Base-by-base conservation (phyloP, 352 stramenopile genomes). In the Peronospora belbahrii region DNA sequence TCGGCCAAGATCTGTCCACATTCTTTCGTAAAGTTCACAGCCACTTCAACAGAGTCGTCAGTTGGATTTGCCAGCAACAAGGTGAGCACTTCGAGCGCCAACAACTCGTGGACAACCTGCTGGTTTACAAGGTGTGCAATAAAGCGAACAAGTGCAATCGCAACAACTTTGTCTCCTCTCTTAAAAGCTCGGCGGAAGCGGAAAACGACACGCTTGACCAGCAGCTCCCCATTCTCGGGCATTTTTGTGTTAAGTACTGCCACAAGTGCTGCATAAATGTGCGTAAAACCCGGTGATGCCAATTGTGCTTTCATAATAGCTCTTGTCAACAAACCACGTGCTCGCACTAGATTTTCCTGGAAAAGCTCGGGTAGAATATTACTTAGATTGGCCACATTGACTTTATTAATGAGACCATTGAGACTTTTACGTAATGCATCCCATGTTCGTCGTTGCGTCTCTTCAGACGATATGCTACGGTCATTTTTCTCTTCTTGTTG, bases 211-310 rank as follows among this genome's bases (percentile, higher is more conserved):
- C 96, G 74, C 48, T 94, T 94, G 17, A 98, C 53, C 14, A 97
- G 46, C 2, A 98, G 69, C 52, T 99, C 96, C 20, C 97, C 97
- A 38, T 96, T 95, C 62, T 99, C 95, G 0, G 97, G 97, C 36
- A 99, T 83, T 59, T 99, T 99, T 1, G 95, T 98, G 71, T 99
- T 99, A 35, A 99, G 57, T n/a, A 99, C 97, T 0, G 96, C 88
- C 15, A 98, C 77, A 0, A 99, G 56, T 7, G 94, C 91, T 2
- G 96, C 95, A 62, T 99, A 99, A 33, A 98, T 91, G 68, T 96
- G 86, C 37, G 93, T 98, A 59, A 97, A 98, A 7, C 95, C 88
- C 11, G 96, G 95, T 15, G 94, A 98, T 1, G 92, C 94, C 17
- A 97, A 59, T 46, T 98, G 93, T 6, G 96, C 95, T 58, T 97